Base-by-base conservation (phyloP, 495 filamentous ascomycete species). In the Cercophora newfieldiana region DNA sequence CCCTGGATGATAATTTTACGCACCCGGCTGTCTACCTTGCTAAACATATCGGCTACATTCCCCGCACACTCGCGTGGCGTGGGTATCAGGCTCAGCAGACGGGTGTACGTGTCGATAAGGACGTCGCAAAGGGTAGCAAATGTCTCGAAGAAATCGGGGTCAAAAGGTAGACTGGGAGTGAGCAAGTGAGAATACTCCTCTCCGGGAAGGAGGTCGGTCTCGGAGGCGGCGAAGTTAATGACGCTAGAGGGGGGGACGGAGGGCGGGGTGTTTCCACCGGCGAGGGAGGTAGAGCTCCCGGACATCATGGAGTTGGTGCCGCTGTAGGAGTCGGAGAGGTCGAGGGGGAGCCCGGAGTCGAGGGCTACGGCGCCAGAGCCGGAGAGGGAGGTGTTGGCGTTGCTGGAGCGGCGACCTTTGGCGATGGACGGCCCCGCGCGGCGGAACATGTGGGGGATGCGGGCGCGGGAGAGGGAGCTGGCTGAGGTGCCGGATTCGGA, bases 111-210 rank as follows among this genome's bases (percentile, higher is more conserved):
- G 70, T 98, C 95, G 68, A 97, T 96, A 64, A 99, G 78, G 2
- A 96, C 91, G 75, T 99, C 96, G 78, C 95, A 98, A 25, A 99
- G 81, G 8, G 95, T 97, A n/a, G 93, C 90, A 77, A 98, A 98
- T 0, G 92, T 96, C 78, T 96, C 92, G 75, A 93, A 96, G 72
- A 96, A 99, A 77, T 99, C 95, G 10, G 94, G 94, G 57, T 98
- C 95, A 72, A 99, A 99, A 0, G 95, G 95, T 58, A 98, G 80
- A n/a, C 88, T 89, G 0, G 96, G 96, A 4, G 93, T 98, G 1
- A 95, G 81, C 6, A 99, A 87, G 75, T 94, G 89, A 0, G 87
- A 87, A 68, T 97, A 99, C 71, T 93, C 90, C 75, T 97, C 94
- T 18, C 91, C 85, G 0, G 84, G 83, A 2, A 87, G 63, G 8